These are phyloP conservation scores for Limtongia smithiae DNA, from an alignment of 805 yeast species.

Conservation along the genomic window DNA sequence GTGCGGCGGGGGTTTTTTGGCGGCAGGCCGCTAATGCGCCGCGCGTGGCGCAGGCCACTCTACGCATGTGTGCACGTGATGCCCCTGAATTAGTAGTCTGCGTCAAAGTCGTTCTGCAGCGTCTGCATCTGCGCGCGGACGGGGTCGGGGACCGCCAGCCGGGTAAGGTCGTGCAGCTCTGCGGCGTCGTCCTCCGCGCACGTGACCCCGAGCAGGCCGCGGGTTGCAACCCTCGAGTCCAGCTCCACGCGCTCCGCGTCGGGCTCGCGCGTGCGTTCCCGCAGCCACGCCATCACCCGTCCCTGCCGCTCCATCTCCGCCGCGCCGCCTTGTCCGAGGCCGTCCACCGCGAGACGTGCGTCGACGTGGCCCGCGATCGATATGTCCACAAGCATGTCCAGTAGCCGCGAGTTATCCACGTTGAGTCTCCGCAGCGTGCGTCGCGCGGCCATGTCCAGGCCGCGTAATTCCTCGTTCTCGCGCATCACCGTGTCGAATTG, in stretches of 20 bases:
- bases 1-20: no score
- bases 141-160: background rate
- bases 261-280: no score
- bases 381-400: conserved; percentile 24
- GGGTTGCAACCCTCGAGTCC: no score
- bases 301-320: conserved; percentile 10
- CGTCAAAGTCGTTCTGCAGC: conserved; percentile 19
- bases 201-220: background rate
- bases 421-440: conserved; percentile 19
- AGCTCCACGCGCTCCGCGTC: no score
- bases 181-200: background rate
- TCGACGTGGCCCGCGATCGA: conserved; percentile 20
- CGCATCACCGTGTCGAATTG: conserved; percentile 22
- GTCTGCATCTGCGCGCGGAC: conserved; percentile 8
- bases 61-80: no score
- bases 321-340: conserved; percentile 5
- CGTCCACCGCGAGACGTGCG: conserved; percentile 2
- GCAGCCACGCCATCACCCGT: background rate
- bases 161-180: background rate
- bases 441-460: conserved; percentile 16
- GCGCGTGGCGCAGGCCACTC: background rate
- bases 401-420: conserved; percentile 20
- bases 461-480: conserved; percentile 16
- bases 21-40: no score
- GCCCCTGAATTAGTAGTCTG: conserved; percentile 18